Base-by-base conservation (phyloP, 2,329 filamentous ascomycete genomes). In the Chalaropsis ovoidea region DNA sequence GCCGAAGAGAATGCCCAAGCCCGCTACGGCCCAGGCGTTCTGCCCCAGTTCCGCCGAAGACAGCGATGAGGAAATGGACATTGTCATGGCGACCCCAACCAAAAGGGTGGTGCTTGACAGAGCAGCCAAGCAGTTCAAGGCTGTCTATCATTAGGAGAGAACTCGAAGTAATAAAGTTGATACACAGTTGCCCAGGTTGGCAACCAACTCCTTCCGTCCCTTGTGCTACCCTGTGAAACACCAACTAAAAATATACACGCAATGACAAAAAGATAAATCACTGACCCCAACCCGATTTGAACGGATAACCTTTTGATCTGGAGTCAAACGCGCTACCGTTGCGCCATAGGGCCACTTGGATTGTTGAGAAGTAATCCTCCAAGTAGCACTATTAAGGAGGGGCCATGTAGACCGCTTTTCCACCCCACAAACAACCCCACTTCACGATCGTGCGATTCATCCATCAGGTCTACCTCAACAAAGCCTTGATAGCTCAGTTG, bases 311-410 rank as follows among this genome's bases (percentile, higher is more conserved):
- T 66, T 66, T 66, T 63, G 61, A 66, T 66, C 65, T 66, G 61
- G 65, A 66, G 65, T 66, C 65, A 63, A 66, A 63, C 65, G 65
- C 65, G 65, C 65, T 66, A 66, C 65, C 65, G 65, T 66, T 66
- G 65, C 65, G 65, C 65, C 65, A 67, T 67, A 56, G 54, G 64
- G 63, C 47, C 68, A 8, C 31, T 56, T 10, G 3, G 10, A 13
- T 54, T 15, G 10, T 42, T 22, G 45, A 41, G 15, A 49, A 1
- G 5, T 3, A 1, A 5, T 6, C 1, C 8, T 39, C 35, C 35
- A 39, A 39, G 35, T 39, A 8, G 35, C 35, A 39, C 1, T 39
- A 39, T 5, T 39, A 39, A 39, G 35, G 35, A 39, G 8, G 6
- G 31, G 2, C 31, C 6, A 31, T 31, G 35, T 1, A 39, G 35